Conservation (phyloP, 192 early-diverging fungal species). For the Chytriomyces hyalinus region DNA sequence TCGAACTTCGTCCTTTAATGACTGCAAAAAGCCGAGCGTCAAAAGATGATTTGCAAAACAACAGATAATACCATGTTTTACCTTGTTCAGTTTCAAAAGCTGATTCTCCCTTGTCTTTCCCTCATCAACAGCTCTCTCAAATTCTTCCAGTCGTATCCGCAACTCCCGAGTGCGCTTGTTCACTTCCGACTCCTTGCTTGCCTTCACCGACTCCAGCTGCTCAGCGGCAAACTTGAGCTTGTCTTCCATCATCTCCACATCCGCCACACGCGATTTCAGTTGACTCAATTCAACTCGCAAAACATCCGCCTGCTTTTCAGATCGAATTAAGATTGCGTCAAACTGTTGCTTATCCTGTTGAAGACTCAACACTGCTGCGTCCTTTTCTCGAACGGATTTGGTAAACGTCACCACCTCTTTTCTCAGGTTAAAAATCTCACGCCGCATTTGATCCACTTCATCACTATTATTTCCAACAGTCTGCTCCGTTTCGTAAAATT, state of each 20-base stretch:
- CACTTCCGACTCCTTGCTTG: slow-evolving; percentile 22
- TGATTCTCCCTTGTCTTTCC: slow-evolving; percentile 69
- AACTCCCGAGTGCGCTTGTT: slow-evolving; percentile 9
- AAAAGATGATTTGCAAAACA: neutral
- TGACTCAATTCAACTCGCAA: slow-evolving; percentile 43
- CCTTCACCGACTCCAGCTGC: slow-evolving; percentile 33
- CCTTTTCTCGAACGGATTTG: slow-evolving; percentile 57
- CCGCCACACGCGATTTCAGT: slow-evolving; percentile 39
- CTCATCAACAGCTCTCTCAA: slow-evolving; percentile 70
- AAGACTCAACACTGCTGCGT: slow-evolving; percentile 56
- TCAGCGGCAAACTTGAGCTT: slow-evolving; percentile 28
- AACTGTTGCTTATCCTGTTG: slow-evolving; percentile 57
- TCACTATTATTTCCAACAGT: slow-evolving; percentile 28
- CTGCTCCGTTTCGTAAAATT: slow-evolving; percentile 51
- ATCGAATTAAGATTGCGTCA: slow-evolving; percentile 56
- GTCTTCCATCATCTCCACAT: slow-evolving; percentile 42
- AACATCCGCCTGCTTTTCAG: slow-evolving; percentile 55
- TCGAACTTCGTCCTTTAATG: slow-evolving; percentile 79
- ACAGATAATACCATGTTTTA: slow-evolving; percentile 33
- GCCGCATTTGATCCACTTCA: slow-evolving; percentile 40
- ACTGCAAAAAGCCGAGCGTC: slow-evolving; percentile 45
- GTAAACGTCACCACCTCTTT: slow-evolving; percentile 22
- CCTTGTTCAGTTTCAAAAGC: slow-evolving; percentile 75
- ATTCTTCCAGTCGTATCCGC: slow-evolving; percentile 37
- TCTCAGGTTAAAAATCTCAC: slow-evolving; percentile 45